These are phyloP conservation scores for Calophaca sinica DNA, from an alignment of 306 rosid genomes.

Conservation along the genomic window DNA sequence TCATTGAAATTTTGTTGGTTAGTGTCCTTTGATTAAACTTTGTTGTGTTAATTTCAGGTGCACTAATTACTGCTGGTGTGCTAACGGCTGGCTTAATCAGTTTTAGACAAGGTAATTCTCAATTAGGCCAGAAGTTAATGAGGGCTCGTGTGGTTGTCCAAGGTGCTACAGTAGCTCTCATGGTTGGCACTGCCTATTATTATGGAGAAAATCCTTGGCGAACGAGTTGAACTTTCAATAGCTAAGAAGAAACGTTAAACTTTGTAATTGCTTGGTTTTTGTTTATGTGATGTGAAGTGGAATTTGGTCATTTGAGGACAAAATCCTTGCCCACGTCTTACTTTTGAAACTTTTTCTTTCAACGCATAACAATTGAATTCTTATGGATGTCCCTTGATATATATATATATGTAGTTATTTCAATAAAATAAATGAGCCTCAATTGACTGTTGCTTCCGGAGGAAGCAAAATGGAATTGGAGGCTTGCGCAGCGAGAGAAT, in stretches of 20 bases:
- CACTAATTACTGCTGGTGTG: conserved; percentile 82
- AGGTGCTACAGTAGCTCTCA: conserved; percentile 89
- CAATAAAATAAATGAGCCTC: conserved; percentile 19
- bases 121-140: conserved; percentile 87
- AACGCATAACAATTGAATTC: conserved; percentile 21
- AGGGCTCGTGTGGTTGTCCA: conserved; percentile 93
- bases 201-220: conserved; percentile 89
- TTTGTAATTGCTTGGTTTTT: conserved; percentile 31
- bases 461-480: conserved; percentile 12
- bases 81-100: conserved; percentile 88
- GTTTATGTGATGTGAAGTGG: conserved; percentile 20
- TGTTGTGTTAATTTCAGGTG: conserved; percentile 62
- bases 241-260: conserved; percentile 1
- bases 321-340: conserved; percentile 22
- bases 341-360: background rate
- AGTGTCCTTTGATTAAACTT: conserved; percentile 29
- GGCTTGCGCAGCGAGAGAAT: too few relatives aligned
- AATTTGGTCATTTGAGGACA: conserved; percentile 43
- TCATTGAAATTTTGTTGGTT: conserved; percentile 9
- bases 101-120: conserved; percentile 86
- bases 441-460: background rate
- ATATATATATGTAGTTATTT: background rate
- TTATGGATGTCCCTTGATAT: conserved; percentile 27
- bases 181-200: conserved; percentile 90
- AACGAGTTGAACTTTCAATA: conserved; percentile 41